Percentiles rank a stretch among this genome's conserved stretches.
Conservation (phyloP, 1,284 basidiomycete genomes). For the Moesziomyces aphidis region DNA sequence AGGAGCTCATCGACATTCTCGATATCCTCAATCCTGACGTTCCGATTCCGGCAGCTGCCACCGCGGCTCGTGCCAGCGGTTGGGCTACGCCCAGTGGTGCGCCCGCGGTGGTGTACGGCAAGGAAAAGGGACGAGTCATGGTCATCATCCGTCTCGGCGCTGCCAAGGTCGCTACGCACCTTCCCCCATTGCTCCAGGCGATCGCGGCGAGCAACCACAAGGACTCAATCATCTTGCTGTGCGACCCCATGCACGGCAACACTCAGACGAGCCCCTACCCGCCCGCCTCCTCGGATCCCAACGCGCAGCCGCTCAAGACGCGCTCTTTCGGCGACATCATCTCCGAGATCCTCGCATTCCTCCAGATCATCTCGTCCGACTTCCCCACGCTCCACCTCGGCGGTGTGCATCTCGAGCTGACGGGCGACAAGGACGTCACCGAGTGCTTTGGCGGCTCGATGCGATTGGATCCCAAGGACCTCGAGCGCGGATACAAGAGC, state of each 20-base stretch:
- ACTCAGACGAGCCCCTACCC: conserved; percentile 61
- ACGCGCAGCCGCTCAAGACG: conserved; percentile 71
- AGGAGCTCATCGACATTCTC: conserved; percentile 83
- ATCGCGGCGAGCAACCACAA: conserved; percentile 81
- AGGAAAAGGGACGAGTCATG: conserved; percentile 84
- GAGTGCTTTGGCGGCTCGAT: conserved; percentile 74
- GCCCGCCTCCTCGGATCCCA: conserved; percentile 50
- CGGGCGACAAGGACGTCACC: conserved; percentile 90
- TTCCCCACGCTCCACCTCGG: conserved; percentile 77
- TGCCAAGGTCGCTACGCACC: conserved; percentile 76
- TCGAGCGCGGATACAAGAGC: conserved; percentile 71
- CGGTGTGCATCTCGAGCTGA: conserved; percentile 98
- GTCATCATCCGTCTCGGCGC: conserved; percentile 95
- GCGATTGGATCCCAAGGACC: conserved; percentile 72
- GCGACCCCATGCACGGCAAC: conserved; percentile 97
- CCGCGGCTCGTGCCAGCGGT: conserved; percentile 16
- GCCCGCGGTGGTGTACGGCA: conserved; percentile 32
- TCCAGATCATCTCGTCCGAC: conserved; percentile 73
- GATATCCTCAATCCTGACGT: conserved; percentile 82
- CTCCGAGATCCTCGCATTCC: conserved; percentile 82
- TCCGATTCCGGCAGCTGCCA: conserved; percentile 17
- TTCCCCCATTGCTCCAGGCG: conserved; percentile 84
- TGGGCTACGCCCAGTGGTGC: conserved; percentile 24
- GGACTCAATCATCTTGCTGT: conserved; percentile 86
- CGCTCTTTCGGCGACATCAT: conserved; percentile 92